A percentile compares a stretch with the other conserved stretches of the same genome.
Conservation (phyloP, 2,329 filamentous ascomycete genomes). For the Ophiostoma montium region DNA sequence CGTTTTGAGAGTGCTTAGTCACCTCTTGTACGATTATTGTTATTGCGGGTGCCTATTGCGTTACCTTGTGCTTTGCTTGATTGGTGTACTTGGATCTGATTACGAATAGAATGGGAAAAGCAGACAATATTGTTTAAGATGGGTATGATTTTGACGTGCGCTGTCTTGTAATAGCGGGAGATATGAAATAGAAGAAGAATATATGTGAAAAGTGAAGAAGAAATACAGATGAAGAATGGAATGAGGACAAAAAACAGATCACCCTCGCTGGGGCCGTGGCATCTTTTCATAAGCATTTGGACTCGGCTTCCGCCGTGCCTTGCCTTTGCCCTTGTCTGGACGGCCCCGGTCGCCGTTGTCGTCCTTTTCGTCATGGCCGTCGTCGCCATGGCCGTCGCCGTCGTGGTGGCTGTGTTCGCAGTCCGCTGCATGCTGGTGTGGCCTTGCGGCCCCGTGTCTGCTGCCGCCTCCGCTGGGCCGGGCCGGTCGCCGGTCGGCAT, state of each 20-base stretch:
- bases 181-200: neutral
- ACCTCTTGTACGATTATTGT: neutral
- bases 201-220: neutral
- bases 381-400: constrained; percentile 20
- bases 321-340: constrained; percentile 10
- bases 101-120: neutral
- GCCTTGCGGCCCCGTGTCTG: constrained; percentile 8
- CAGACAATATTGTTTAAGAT: neutral
- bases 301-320: constrained; percentile 36
- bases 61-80: neutral
- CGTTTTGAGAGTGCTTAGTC: neutral
- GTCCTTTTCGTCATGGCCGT: constrained; percentile 22
- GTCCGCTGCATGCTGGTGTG: constrained; percentile 21
- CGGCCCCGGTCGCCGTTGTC: constrained; percentile 2
- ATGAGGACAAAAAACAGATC: neutral
- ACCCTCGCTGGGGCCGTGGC: constrained; percentile 28
- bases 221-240: neutral
- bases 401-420: constrained; percentile 21
- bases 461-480: constrained; percentile 13
- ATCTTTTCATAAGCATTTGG: constrained; percentile 76
- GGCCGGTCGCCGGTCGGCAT: constrained; percentile 13
- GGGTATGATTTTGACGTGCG: no score
- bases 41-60: neutral
- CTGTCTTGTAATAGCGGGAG: no score
- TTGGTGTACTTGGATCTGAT: neutral